Base-by-base conservation (phyloP, 768 basidiomycete genomes). In the Tylopilus intermedius region DNA sequence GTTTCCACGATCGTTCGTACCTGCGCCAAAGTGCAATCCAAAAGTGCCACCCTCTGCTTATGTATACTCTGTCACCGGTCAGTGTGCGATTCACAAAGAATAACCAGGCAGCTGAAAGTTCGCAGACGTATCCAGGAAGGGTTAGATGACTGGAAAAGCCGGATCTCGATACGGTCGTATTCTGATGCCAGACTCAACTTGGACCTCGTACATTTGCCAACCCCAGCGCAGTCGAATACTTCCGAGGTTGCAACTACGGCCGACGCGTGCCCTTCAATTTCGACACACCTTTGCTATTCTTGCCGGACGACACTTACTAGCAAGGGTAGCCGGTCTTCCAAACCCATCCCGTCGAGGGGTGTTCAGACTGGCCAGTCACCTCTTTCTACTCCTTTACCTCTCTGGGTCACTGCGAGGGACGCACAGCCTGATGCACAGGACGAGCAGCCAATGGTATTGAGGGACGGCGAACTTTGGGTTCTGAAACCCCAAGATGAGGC, bases 1-100 rank as follows among this genome's bases (percentile, higher is more conserved):
- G 90, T 92, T 10, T 90, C 88, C 8, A 83, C 90, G 0, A 87
- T 93, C 46, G 82, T 82, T 22, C 80, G 86, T 33, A 92, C 90
- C 1, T 89, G 87, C 61, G 82, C 77, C 5, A 93, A 93, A 67
- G 68, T 93, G 26, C 76, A 82, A 8, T 82, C 90, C 0, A 90
- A 86, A 64, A 68, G 78, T 49, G 72, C 68, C 3, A 70, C 80
- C 0, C 67, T 68, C 8, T 74, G 72, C 0, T 62, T 58, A 7
- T 92, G 90, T 62, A 59, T 78, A 11, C 64, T 90, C 6, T 92
- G 90, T 62, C 77, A 82, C 61, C 75, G 87, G 88, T 86, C 47
- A 33, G 55, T 55, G 7, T 27, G 24, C 49, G 49, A n/a, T 1
- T 38, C 18, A 47, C 29, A 26, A 48, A 3, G 11, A 14, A 39